Evolutionary conservation across 148 eudicot genomes (phyloP).

Genomic region (Vaccinium vitisidaea): DNA sequence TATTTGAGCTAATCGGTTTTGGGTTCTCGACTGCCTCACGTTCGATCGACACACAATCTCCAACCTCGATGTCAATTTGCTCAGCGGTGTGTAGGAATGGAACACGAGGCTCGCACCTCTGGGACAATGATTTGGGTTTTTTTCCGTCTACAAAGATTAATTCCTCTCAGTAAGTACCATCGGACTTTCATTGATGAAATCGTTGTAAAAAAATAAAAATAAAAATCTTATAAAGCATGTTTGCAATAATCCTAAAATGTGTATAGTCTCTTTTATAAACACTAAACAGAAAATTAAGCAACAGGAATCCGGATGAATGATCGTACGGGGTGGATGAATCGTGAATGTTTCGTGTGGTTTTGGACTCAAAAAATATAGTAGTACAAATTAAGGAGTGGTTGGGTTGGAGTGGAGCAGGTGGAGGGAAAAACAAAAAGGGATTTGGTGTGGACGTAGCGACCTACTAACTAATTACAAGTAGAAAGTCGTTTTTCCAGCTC

Average conservation of each 20-base stretch:
- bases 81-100: background rate
- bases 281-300: background rate
- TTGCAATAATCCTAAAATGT: too few species aligned
- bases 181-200: background rate
- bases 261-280: too few species aligned
- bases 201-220: background rate
- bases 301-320: background rate
- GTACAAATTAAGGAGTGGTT: background rate
- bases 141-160: background rate
- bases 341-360: background rate
- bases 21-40: background rate
- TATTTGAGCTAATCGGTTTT: background rate
- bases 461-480: slow-evolving; percentile 41
- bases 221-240: background rate
- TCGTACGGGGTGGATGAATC: background rate
- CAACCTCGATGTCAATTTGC: background rate
- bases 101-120: background rate
- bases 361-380: background rate
- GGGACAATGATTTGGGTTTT: background rate
- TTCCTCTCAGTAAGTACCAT: background rate
- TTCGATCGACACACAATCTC: background rate
- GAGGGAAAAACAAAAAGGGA: background rate
- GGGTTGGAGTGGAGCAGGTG: background rate
- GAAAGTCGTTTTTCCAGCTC: slow-evolving; percentile 36
- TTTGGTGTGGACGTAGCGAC: slow-evolving; percentile 33